These are phyloP conservation scores for Dryadomyces quercus-mongolicae DNA, from an alignment of 2,329 filamentous ascomycete genomes.

Conservation along the genomic window DNA sequence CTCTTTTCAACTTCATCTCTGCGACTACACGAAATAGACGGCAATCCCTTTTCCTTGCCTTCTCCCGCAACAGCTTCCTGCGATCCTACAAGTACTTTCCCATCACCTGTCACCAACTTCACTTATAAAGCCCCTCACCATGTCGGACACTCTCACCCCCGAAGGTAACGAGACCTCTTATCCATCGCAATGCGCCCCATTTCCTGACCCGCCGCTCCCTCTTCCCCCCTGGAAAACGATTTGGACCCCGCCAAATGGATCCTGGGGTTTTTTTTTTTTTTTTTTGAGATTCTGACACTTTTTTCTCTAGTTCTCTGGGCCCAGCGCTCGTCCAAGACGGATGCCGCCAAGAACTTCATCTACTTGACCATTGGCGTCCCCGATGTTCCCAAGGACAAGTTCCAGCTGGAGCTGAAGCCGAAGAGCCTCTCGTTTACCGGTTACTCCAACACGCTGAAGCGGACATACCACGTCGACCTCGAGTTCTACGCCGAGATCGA, in stretches of 20 bases:
- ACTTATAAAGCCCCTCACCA: not conserved
- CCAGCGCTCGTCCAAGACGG: slow-evolving; percentile 76
- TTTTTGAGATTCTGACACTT: not conserved
- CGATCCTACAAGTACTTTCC: not conserved
- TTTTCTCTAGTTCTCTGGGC: slow-evolving; percentile 73
- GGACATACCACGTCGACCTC: slow-evolving; percentile 73
- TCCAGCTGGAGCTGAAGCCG: slow-evolving; percentile 76
- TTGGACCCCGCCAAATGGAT: not conserved
- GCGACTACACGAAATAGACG: not conserved
- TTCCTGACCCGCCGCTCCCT: not conserved
- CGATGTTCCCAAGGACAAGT: slow-evolving; percentile 63
- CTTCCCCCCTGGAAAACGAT: not conserved
- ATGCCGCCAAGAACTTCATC: slow-evolving; percentile 83
- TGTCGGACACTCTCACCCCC: not conserved
- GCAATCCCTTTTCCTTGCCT: not conserved
- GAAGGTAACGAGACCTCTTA: not conserved
- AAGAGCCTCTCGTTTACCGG: slow-evolving; percentile 71
- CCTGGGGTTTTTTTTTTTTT: not conserved
- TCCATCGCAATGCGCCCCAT: not conserved
- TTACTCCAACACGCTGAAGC: slow-evolving; percentile 71
- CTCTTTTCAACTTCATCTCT: not conserved
- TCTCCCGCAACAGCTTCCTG: not conserved
- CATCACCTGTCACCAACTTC: not conserved
- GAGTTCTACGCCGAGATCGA: slow-evolving; percentile 90
- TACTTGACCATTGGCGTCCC: slow-evolving; percentile 84